phyloP scores from a whole-genome alignment of 257 asterid genomes.

The Jasminum sambac region DNA sequence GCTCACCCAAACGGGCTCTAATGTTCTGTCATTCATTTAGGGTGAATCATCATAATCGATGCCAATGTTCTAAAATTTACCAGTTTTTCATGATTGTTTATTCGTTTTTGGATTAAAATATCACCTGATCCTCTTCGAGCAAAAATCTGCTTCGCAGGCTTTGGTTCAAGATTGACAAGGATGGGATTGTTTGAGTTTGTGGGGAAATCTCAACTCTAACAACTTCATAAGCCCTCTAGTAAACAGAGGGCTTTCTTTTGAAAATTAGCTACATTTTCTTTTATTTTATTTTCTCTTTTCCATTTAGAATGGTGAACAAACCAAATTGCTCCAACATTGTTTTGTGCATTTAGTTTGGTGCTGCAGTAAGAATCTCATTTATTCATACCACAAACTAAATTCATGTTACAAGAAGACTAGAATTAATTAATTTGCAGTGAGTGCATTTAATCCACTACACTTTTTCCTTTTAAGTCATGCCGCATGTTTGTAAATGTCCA shows the following conservation, averaged over 20 bases:
- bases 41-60: too few species aligned
- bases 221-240: slow-evolving; percentile 3
- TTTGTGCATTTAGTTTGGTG: too few species aligned
- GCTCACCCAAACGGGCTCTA: too few species aligned
- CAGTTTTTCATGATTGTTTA: not conserved
- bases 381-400: too few species aligned
- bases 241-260: not conserved
- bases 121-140: not conserved
- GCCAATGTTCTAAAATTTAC: not conserved
- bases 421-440: too few species aligned
- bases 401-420: not conserved
- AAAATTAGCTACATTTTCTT: not conserved
- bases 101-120: not conserved
- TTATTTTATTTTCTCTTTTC: too few species aligned
- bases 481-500: too few species aligned
- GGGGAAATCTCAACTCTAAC: slow-evolving; percentile 1
- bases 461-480: not conserved
- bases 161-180: not conserved
- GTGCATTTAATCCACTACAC: not conserved
- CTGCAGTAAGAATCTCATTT: too few species aligned
- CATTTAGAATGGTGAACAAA: not conserved
- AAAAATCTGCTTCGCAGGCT: not conserved
- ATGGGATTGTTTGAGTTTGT: slow-evolving; percentile 10
- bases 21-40: too few species aligned
- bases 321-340: not conserved